phyloP scores from a whole-genome alignment of 768 basidiomycete species.

The Imleria badia region DNA sequence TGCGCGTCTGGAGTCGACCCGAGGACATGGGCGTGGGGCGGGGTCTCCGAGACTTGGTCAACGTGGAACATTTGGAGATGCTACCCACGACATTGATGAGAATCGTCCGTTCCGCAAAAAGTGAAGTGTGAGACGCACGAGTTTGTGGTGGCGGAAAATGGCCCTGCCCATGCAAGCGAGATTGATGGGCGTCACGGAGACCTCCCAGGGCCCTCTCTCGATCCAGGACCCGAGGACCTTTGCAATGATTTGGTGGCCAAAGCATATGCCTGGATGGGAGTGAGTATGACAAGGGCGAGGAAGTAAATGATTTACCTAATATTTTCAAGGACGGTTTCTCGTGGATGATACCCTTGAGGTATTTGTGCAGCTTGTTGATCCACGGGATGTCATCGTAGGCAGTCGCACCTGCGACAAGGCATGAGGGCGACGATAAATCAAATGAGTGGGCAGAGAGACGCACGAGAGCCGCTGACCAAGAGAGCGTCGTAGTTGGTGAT shows the following conservation, averaged over 20 bases:
- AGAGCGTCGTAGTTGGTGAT: slow-evolving; percentile 65
- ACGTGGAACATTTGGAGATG: neutral
- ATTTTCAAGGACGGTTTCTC: slow-evolving; percentile 62
- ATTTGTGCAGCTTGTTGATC: slow-evolving; percentile 68
- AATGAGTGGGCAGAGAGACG: slow-evolving; percentile 19
- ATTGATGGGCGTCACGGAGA: neutral
- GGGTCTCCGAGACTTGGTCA: neutral
- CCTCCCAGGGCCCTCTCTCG: neutral
- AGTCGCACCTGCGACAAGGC: slow-evolving; percentile 51
- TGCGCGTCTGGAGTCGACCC: neutral
- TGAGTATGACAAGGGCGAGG: neutral
- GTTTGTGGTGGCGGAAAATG: neutral
- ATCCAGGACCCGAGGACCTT: slow-evolving; percentile 70
- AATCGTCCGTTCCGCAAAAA: too few species aligned
- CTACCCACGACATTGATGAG: neutral
- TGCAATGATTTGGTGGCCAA: slow-evolving; percentile 83
- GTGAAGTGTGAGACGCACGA: neutral
- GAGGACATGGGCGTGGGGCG: neutral
- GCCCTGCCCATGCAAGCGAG: neutral
- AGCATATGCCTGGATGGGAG: slow-evolving; percentile 70
- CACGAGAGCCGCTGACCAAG: slow-evolving; percentile 83
- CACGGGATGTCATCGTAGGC: slow-evolving; percentile 76
- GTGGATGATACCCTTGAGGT: slow-evolving; percentile 47
- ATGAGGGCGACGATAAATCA: neutral
- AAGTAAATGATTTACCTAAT: slow-evolving; percentile 47